These are phyloP conservation scores for Fragaria ananassa DNA, from an alignment of 306 rosid genomes.

Conservation along the genomic window DNA sequence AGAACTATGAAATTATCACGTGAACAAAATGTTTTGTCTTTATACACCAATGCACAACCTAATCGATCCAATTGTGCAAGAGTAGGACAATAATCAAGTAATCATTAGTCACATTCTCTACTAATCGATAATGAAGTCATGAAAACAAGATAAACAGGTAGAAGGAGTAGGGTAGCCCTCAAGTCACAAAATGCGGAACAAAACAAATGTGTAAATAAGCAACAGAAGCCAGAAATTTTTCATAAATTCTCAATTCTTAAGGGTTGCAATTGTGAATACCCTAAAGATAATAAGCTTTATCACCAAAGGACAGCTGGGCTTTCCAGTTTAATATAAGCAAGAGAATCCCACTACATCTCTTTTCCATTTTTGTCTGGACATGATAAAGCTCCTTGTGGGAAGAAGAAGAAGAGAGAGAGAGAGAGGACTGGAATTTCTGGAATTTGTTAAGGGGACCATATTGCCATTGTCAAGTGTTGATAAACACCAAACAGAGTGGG, in stretches of 20 bases:
- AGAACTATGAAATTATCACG: neutral
- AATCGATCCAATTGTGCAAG: neutral
- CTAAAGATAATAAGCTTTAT: neutral
- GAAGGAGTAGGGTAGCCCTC: neutral
- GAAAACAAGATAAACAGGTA: neutral
- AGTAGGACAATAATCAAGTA: neutral
- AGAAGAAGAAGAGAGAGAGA: neutral
- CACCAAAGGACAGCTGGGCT: neutral
- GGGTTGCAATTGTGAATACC: neutral
- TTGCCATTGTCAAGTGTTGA: constrained; percentile 7
- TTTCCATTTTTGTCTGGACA: constrained; percentile 11
- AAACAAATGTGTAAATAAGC: neutral
- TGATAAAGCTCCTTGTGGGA: constrained; percentile 1
- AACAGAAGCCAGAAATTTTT: too few species aligned
- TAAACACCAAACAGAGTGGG: constrained; percentile 13
- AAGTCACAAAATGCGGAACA: neutral
- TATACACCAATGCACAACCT: neutral
- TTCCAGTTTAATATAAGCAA: neutral
- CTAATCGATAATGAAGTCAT: too few species aligned
- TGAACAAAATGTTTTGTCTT: neutral
- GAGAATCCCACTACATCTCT: constrained; percentile 22
- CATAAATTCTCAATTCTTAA: neutral
- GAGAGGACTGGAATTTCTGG: constrained; percentile 9
- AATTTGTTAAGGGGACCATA: constrained; percentile 24
- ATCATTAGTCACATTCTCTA: neutral